phyloP scores from a whole-genome alignment of 805 yeast species.

The Lipomyces spencermartinsiae region DNA sequence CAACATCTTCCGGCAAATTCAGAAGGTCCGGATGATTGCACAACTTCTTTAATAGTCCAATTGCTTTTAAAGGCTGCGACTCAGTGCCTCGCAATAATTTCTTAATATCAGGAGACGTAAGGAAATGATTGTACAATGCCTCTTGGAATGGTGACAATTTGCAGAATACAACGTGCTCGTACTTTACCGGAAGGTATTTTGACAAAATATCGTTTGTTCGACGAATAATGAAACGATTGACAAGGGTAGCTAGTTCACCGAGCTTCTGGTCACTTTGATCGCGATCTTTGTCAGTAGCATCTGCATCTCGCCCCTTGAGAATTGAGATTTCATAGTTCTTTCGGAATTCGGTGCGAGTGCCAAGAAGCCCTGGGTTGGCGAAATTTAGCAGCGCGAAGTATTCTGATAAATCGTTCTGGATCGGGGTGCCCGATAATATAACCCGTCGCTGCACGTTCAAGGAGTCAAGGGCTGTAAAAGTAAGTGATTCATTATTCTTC shows the following conservation, averaged over 20 bases:
- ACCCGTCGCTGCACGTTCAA: constrained; percentile 87
- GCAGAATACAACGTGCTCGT: constrained; percentile 96
- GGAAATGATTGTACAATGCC: constrained; percentile 70
- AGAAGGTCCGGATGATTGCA: constrained; percentile 94
- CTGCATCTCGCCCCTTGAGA: constrained; percentile 85
- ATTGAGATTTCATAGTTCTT: constrained; percentile 83
- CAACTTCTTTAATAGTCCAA: constrained; percentile 83
- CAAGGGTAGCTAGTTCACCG: constrained; percentile 71
- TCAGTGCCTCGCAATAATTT: constrained; percentile 67
- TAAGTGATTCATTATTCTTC: constrained; percentile 88
- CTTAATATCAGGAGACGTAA: constrained; percentile 78
- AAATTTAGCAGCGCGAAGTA: constrained; percentile 88
- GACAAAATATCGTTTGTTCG: constrained; percentile 94
- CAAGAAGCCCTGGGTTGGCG: constrained; percentile 93
- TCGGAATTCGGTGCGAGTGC: constrained; percentile 81
- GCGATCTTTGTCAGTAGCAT: constrained; percentile 81
- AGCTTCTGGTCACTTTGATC: constrained; percentile 71
- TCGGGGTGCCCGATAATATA: constrained; percentile 94
- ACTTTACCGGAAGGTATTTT: constrained; percentile 92
- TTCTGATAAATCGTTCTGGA: constrained; percentile 90
- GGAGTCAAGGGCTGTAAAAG: constrained; percentile 85
- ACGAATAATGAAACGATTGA: constrained; percentile 88
- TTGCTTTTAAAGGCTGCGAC: constrained; percentile 87
- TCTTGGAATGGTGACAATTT: constrained; percentile 79
- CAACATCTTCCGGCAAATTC: constrained; percentile 76